Conservation (phyloP, 1,284 basidiomycete species). For the Ganoderma multipileum region DNA sequence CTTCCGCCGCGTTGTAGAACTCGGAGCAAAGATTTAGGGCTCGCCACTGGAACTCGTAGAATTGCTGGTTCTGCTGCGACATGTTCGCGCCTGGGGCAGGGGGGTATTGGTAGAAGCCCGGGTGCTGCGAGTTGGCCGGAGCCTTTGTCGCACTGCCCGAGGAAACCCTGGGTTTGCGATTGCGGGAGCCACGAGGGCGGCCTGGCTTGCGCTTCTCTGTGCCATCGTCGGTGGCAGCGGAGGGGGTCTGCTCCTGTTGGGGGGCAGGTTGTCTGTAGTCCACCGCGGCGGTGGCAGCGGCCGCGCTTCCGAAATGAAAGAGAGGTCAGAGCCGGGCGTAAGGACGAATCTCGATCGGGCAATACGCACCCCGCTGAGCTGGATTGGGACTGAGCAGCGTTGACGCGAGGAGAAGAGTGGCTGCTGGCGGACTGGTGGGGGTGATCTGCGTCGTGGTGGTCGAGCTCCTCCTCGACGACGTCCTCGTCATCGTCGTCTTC, state of each 20-base stretch:
- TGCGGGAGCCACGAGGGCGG: conserved; percentile 78
- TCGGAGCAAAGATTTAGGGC: conserved; percentile 81
- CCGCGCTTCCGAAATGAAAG: conserved; percentile 28
- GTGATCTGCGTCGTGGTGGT: conserved; percentile 43
- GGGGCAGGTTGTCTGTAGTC: conserved; percentile 29
- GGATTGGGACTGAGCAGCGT: conserved; percentile 36
- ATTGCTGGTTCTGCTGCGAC: conserved; percentile 75
- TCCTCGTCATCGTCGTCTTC: conserved; percentile 74
- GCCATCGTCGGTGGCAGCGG: conserved; percentile 36
- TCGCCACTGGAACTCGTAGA: conserved; percentile 86
- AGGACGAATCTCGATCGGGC: conserved; percentile 30
- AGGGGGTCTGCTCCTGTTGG: conserved; percentile 27
- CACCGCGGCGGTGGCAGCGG: conserved; percentile 27
- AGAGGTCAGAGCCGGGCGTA: conserved; percentile 22
- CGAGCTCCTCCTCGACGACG: conserved; percentile 71
- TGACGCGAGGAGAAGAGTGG: conserved; percentile 39
- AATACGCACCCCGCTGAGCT: conserved; percentile 42
- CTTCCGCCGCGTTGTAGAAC: conserved; percentile 84
- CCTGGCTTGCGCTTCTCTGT: conserved; percentile 70
- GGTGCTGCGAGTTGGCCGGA: conserved; percentile 53
- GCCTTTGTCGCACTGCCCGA: conserved; percentile 38
- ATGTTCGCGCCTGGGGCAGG: conserved; percentile 43
- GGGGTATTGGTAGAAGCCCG: conserved; percentile 44
- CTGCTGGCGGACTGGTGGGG: conserved; percentile 37
- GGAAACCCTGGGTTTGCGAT: conserved; percentile 56